A percentile compares a stretch with the other conserved stretches of the same genome.
phyloP scores from a whole-genome alignment of 345 rosid species.

The Eucalyptus curtisii region DNA sequence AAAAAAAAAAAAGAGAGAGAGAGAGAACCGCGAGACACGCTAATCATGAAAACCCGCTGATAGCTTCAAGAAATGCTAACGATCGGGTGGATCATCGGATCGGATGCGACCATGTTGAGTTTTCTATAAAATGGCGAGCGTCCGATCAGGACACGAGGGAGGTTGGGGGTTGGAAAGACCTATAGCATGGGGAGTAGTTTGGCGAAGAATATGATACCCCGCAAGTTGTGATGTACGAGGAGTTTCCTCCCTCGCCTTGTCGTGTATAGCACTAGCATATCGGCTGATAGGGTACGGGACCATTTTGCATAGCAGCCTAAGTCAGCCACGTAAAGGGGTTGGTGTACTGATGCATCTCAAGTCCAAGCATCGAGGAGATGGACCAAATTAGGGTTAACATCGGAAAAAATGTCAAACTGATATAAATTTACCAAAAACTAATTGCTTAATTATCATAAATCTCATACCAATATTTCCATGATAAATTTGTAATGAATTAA shows the following conservation, averaged over 20 bases:
- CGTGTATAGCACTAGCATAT: neutral
- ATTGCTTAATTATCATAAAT: no score
- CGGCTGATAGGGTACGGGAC: neutral
- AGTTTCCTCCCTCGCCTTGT: neutral
- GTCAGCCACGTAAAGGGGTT: neutral
- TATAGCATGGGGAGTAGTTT: neutral
- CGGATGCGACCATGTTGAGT: neutral
- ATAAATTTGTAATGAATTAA: no score
- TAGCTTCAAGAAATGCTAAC: neutral
- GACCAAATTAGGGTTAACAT: no score
- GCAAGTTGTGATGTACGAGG: neutral
- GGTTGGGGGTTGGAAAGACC: neutral
- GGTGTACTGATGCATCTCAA: neutral
- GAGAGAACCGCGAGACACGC: neutral
- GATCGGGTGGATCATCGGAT: neutral
- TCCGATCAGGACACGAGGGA: neutral
- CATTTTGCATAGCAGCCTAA: neutral
- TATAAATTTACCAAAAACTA: no score
- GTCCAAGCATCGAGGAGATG: neutral
- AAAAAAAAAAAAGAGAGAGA: fast-evolving
- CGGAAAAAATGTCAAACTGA: fast-evolving
- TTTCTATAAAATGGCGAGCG: neutral
- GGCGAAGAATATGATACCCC: neutral
- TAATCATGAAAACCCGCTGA: neutral
- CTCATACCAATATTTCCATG: fast-evolving